phyloP scores from a whole-genome alignment of 345 rosid genomes.

The Aquilaria yunnanensis region DNA sequence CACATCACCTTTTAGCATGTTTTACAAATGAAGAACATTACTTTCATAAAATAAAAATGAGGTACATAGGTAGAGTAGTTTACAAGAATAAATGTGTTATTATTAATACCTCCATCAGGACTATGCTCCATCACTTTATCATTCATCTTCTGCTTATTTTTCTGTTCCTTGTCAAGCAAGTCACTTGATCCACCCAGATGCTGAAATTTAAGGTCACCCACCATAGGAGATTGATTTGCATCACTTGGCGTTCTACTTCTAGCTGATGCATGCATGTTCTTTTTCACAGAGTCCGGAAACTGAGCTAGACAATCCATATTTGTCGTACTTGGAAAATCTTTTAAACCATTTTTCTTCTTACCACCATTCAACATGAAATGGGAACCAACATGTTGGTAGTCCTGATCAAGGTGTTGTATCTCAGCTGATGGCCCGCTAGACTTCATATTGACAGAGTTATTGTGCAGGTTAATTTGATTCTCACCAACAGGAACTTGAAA shows the following conservation, averaged over 20 bases:
- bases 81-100: slow-evolving; percentile 6
- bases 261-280: slow-evolving; percentile 26
- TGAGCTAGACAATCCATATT: slow-evolving; percentile 36
- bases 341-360: slow-evolving; percentile 51
- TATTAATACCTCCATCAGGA: slow-evolving; percentile 69
- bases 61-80: slow-evolving; percentile 6
- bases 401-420: slow-evolving; percentile 24
- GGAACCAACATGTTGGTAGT: slow-evolving; percentile 19
- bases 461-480: slow-evolving; percentile 33
- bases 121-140: slow-evolving; percentile 36
- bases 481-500: slow-evolving; percentile 35
- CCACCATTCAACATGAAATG: slow-evolving; percentile 22
- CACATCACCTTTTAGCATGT: slow-evolving; percentile 41
- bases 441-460: slow-evolving; percentile 27
- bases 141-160: slow-evolving; percentile 54
- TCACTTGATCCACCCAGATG: slow-evolving; percentile 32
- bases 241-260: slow-evolving; percentile 38
- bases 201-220: slow-evolving; percentile 38
- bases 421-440: slow-evolving; percentile 20
- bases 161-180: slow-evolving; percentile 37
- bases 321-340: slow-evolving; percentile 32
- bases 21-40: slow-evolving; percentile 19
- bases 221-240: slow-evolving; percentile 29
- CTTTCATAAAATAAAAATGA: slow-evolving; percentile 8
- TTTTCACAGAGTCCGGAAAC: slow-evolving; percentile 43